Conservation (phyloP, 169 alveolate species). For the Babesia microti region DNA sequence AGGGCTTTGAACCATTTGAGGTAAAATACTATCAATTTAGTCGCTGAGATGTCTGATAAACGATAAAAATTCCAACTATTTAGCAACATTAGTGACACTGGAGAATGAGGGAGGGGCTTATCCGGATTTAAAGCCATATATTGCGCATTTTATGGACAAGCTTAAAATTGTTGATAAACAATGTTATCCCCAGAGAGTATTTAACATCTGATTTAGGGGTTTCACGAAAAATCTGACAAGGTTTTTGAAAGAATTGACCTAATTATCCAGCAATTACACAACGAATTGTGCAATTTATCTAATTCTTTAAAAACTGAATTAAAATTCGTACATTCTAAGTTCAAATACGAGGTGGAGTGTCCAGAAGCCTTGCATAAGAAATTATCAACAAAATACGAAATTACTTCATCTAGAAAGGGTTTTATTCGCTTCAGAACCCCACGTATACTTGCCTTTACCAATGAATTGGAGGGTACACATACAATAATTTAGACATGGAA, state of each 20-base stretch:
- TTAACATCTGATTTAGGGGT: conserved; percentile 4
- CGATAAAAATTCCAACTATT: too few species aligned
- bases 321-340: conserved; percentile 67
- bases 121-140: conserved; percentile 42
- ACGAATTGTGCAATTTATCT: conserved; percentile 23
- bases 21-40: too few species aligned
- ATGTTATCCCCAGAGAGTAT: conserved; percentile 44
- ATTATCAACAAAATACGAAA: conserved; percentile 55
- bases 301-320: conserved; percentile 14
- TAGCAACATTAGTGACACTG: too few species aligned
- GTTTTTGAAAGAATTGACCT: conserved; percentile 20
- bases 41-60: too few species aligned
- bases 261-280: conserved; percentile 18
- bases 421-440: conserved; percentile 76
- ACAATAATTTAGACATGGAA: conserved; percentile 39
- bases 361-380: conserved; percentile 62
- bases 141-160: conserved; percentile 40
- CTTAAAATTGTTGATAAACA: conserved; percentile 46
- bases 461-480: conserved; percentile 46
- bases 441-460: conserved; percentile 24
- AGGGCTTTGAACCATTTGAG: too few species aligned
- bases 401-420: conserved; percentile 85
- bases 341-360: conserved; percentile 80
- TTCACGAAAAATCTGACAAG: conserved; percentile 32
- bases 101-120: conserved; percentile 25